Percentiles rank a stretch among this genome's conserved stretches.
Conservation (phyloP, 208 protist genomes). For the Crithidia brevicula region DNA sequence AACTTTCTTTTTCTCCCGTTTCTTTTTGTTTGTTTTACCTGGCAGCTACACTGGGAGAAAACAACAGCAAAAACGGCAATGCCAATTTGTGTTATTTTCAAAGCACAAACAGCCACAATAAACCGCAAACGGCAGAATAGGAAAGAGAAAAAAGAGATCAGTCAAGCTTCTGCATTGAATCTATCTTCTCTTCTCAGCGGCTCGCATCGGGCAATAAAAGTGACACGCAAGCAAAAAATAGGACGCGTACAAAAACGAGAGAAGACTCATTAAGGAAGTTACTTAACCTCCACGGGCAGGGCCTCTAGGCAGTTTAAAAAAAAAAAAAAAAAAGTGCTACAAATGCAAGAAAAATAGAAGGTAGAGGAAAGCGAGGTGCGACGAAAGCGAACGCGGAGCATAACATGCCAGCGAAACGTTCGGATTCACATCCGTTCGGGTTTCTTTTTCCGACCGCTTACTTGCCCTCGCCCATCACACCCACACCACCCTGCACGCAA, state of each 20-base stretch:
- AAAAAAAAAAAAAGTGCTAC: not conserved
- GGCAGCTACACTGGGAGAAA: not conserved
- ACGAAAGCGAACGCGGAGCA: too few species aligned
- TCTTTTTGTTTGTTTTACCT: constrained; percentile 4
- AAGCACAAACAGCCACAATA: not conserved
- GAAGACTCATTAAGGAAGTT: not conserved
- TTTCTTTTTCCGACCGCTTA: too few species aligned
- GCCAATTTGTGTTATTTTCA: not conserved
- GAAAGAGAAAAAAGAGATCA: too few species aligned
- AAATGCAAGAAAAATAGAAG: not conserved
- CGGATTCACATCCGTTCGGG: too few species aligned
- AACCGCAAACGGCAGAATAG: too few species aligned
- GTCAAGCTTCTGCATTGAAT: not conserved
- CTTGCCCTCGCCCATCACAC: too few species aligned
- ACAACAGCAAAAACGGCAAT: not conserved
- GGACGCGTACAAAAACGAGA: not conserved
- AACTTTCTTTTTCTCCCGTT: not conserved
- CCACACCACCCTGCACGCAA: too few species aligned
- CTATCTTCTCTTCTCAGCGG: not conserved
- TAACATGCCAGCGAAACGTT: too few species aligned
- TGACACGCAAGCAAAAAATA: not conserved
- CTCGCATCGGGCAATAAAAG: not conserved
- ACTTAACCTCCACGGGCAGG: not conserved
- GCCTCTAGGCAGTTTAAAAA: not conserved
- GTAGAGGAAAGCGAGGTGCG: too few species aligned